A percentile compares a stretch with the other conserved stretches of the same genome.
phyloP scores from a whole-genome alignment of 1,284 basidiomycete genomes.

The Fomitopsis palustris region DNA sequence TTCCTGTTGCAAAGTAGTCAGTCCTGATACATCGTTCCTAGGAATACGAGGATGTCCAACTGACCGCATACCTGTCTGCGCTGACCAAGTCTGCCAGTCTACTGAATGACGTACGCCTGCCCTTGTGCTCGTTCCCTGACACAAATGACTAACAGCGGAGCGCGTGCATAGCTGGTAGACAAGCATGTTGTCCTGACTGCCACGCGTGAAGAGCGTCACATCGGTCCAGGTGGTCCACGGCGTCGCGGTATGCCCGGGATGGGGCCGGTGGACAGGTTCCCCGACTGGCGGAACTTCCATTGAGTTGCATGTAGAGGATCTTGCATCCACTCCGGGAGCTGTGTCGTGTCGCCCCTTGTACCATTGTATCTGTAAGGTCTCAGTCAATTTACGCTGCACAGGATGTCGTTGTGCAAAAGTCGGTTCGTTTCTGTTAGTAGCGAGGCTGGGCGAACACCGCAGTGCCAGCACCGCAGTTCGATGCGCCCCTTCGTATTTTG shows the following conservation, averaged over 20 bases:
- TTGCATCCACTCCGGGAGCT: neutral
- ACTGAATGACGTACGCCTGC: slow-evolving; percentile 82
- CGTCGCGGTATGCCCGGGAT: slow-evolving; percentile 21
- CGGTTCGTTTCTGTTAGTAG: no score
- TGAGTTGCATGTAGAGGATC: slow-evolving; percentile 16
- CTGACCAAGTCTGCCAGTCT: slow-evolving; percentile 86
- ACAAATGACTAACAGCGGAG: neutral
- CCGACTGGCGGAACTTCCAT: slow-evolving; percentile 52
- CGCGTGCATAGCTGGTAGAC: slow-evolving; percentile 28
- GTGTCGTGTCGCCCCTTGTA: neutral
- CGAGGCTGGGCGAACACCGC: neutral
- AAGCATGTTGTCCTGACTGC: slow-evolving; percentile 33
- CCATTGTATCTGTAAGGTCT: neutral
- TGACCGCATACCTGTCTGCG: slow-evolving; percentile 85
- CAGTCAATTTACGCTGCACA: neutral
- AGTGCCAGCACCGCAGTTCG: neutral
- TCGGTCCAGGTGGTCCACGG: slow-evolving; percentile 14
- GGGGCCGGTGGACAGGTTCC: slow-evolving; percentile 33
- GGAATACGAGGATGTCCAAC: slow-evolving; percentile 95
- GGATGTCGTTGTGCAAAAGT: neutral
- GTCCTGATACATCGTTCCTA: slow-evolving; percentile 28
- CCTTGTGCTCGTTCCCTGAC: neutral
- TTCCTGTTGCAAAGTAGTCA: neutral
- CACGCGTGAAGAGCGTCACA: slow-evolving; percentile 28
- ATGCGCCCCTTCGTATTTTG: neutral